Conservation (phyloP, 108 stramenopile genomes). For the Licmophora abbreviata region DNA sequence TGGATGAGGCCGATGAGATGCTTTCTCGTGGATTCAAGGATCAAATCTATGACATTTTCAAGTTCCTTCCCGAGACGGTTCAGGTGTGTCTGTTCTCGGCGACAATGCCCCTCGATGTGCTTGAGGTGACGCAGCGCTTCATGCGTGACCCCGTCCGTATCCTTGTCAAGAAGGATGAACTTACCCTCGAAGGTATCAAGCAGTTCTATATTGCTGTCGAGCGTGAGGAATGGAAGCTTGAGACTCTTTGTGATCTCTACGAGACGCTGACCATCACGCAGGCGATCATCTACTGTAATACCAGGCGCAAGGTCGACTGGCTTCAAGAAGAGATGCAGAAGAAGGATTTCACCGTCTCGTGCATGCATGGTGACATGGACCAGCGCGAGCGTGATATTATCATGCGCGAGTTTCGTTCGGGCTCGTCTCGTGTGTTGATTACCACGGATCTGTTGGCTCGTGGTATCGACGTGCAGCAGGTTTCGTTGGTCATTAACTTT, state of each 20-base stretch:
- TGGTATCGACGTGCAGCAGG: conserved; percentile 99
- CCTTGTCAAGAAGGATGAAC: conserved; percentile 99
- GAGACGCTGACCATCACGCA: conserved; percentile 99
- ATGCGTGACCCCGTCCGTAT: conserved; percentile 99
- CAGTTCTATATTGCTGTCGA: conserved; percentile 99
- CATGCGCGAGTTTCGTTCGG: conserved; percentile 99
- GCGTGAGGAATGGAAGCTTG: conserved; percentile 98
- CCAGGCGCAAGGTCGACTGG: conserved; percentile 99
- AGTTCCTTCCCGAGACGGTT: conserved; percentile 97
- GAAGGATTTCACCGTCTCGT: conserved; percentile 98
- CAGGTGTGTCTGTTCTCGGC: conserved; percentile 99
- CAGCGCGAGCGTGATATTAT: conserved; percentile 99
- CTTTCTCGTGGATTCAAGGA: conserved; percentile 99
- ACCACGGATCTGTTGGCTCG: conserved; percentile 96
- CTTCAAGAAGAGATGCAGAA: conserved; percentile 94
- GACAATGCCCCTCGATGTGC: conserved; percentile 99
- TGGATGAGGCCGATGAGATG: conserved; percentile 99
- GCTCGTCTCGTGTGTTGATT: conserved; percentile 99
- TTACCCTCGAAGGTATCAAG: conserved; percentile 99
- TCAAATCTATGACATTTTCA: conserved; percentile 99
- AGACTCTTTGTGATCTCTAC: conserved; percentile 99
- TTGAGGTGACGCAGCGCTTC: conserved; percentile 97
- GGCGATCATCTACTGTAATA: conserved; percentile 99
- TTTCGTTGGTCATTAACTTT: conserved; percentile 99
- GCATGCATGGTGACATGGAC: conserved; percentile 99